Evolutionary conservation across 2,329 filamentous ascomycete genomes (phyloP).

Genomic region (Aspergillus latus): DNA sequence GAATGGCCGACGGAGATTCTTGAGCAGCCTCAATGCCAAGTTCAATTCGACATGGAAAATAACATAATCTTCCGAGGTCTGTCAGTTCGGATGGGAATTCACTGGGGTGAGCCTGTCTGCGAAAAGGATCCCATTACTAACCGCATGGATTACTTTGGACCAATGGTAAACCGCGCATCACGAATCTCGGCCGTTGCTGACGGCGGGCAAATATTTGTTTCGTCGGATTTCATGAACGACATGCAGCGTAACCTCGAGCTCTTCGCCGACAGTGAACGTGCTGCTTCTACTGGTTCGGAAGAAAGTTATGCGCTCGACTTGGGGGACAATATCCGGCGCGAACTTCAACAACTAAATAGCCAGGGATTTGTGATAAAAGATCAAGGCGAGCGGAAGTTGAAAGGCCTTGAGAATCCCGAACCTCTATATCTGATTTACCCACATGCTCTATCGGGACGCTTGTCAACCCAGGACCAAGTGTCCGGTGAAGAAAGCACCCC

Average conservation of each 20-base stretch:
- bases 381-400: conserved; percentile 90
- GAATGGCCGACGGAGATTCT: conserved; percentile 93
- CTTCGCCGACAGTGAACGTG: conserved; percentile 80
- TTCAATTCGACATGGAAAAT: conserved; percentile 77
- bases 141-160: conserved; percentile 98
- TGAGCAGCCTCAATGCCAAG: conserved; percentile 79
- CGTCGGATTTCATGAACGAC: conserved; percentile 94
- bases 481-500: conserved; percentile 40
- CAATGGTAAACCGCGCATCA: conserved; percentile 97
- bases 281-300: conserved; percentile 67
- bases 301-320: conserved; percentile 76
- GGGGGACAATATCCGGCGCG: conserved; percentile 76
- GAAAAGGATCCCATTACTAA: conserved; percentile 94
- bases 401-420: conserved; percentile 96
- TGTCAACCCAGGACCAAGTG: conserved; percentile 49
- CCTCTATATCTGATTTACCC: conserved; percentile 95
- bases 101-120: conserved; percentile 91
- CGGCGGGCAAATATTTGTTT: conserved; percentile 94
- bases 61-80: conserved; percentile 90
- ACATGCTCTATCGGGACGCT: conserved; percentile 76
- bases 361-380: conserved; percentile 98
- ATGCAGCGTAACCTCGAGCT: conserved; percentile 87
- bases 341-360: conserved; percentile 80
- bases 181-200: conserved; percentile 93
- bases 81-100: conserved; percentile 95